These are phyloP conservation scores for Escallonia herrerae DNA, from an alignment of 129 eudicot genomes.

Conservation along the genomic window DNA sequence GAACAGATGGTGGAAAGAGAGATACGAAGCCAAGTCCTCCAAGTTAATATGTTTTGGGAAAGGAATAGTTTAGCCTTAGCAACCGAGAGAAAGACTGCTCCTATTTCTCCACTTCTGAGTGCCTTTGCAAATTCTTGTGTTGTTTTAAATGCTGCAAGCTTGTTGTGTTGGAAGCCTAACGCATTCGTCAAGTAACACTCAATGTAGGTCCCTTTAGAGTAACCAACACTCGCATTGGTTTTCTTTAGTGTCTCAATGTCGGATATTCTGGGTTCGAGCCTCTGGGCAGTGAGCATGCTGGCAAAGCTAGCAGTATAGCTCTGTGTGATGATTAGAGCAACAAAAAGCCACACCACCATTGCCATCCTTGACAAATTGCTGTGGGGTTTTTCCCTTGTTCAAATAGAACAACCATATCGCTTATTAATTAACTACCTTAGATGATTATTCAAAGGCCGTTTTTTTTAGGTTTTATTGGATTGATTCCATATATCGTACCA, in stretches of 20 bases:
- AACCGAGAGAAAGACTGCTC: constrained; percentile 43
- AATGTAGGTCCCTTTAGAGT: constrained; percentile 31
- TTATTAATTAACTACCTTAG: too few relatives aligned
- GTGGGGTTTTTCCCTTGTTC: constrained; percentile 30
- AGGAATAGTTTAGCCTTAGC: constrained; percentile 49
- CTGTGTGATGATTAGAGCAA: constrained; percentile 44
- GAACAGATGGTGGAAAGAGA: background rate
- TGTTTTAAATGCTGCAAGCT: constrained; percentile 26
- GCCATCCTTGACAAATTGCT: constrained; percentile 51
- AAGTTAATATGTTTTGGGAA: constrained; percentile 43
- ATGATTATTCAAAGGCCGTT: too few relatives aligned
- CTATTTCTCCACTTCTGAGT: constrained; percentile 36
- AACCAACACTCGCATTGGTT: constrained; percentile 35
- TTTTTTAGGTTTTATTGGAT: too few relatives aligned
- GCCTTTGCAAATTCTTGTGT: constrained; percentile 27
- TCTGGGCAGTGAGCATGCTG: constrained; percentile 52
- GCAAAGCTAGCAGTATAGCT: constrained; percentile 62
- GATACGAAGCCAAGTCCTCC: constrained; percentile 60
- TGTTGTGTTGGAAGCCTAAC: constrained; percentile 18
- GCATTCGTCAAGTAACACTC: constrained; percentile 22
- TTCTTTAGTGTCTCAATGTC: constrained; percentile 29
- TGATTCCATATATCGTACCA: constrained; percentile 12
- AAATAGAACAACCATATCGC: background rate
- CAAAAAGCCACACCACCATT: constrained; percentile 46
- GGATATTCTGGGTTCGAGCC: constrained; percentile 33